A percentile compares a stretch with the other conserved stretches of the same genome.
These are phyloP conservation scores for Ganoderma sp. DNA, from an alignment of 1,284 basidiomycete species.

Conservation along the genomic window DNA sequence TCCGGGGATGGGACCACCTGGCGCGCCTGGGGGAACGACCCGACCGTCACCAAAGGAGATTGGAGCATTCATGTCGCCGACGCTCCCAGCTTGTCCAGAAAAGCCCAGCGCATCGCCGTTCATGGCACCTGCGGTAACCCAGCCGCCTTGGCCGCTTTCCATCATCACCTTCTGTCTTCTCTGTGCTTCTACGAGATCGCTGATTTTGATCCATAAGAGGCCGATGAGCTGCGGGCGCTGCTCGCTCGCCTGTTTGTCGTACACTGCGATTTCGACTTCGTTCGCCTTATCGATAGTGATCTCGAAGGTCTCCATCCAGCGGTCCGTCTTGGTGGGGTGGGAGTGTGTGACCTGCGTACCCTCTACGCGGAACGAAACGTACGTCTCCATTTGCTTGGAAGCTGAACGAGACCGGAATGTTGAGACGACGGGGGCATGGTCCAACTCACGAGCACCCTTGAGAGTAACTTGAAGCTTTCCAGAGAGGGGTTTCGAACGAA, in stretches of 20 bases:
- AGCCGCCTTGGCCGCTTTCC: conserved; percentile 86
- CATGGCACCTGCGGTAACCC: conserved; percentile 93
- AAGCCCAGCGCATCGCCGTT: conserved; percentile 56
- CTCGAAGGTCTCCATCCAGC: conserved; percentile 98
- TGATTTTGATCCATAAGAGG: conserved; percentile 94
- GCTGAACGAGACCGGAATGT: conserved; percentile 70
- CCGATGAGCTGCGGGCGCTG: conserved; percentile 89
- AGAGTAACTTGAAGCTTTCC: conserved; percentile 92
- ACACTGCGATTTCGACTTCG: conserved; percentile 96
- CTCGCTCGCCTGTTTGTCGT: conserved; percentile 89
- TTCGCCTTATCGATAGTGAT: conserved; percentile 98
- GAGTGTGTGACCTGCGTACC: conserved; percentile 93
- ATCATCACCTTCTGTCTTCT: conserved; percentile 90
- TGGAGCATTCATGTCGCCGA: conserved; percentile 63
- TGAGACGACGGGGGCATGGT: conserved; percentile 82
- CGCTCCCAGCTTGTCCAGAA: conserved; percentile 47
- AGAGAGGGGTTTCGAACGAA: conserved; percentile 91
- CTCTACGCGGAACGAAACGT: conserved; percentile 95
- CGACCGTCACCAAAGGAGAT: conserved; percentile 51
- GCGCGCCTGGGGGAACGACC: conserved; percentile 36
- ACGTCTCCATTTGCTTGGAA: conserved; percentile 87
- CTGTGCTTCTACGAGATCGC: conserved; percentile 93
- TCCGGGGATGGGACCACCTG: conserved; percentile 40
- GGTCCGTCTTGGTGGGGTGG: conserved; percentile 91
- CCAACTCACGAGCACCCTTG: conserved; percentile 90